Conservation (phyloP, 1,139 yeast species). For the Pichia sp. region DNA sequence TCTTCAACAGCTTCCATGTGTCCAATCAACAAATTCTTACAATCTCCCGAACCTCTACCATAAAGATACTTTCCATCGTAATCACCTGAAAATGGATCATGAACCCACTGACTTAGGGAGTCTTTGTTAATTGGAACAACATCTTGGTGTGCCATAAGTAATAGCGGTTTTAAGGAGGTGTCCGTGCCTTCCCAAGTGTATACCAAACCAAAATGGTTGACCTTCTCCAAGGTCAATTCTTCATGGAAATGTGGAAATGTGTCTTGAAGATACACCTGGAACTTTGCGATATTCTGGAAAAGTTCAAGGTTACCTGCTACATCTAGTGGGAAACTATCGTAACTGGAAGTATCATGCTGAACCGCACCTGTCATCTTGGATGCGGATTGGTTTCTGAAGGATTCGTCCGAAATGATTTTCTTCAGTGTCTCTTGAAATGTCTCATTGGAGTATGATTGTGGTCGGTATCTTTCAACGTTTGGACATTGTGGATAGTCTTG, state of each 20-base stretch:
- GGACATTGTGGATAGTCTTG: slow-evolving; percentile 17
- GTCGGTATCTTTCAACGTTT: slow-evolving; percentile 20
- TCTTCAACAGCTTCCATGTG: slow-evolving; percentile 37
- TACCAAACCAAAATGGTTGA: slow-evolving; percentile 62
- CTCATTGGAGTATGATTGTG: slow-evolving; percentile 14
- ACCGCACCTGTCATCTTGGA: slow-evolving; percentile 36
- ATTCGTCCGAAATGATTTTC: slow-evolving; percentile 26
- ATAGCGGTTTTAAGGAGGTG: slow-evolving; percentile 32
- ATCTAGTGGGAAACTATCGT: slow-evolving; percentile 33
- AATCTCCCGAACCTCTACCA: slow-evolving; percentile 44
- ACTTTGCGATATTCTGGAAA: slow-evolving; percentile 37
- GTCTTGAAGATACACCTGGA: slow-evolving; percentile 47
- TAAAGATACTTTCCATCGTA: slow-evolving; percentile 35
- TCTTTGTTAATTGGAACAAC: slow-evolving; percentile 42
- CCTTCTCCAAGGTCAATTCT: slow-evolving; percentile 42
- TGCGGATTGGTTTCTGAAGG: slow-evolving; percentile 32
- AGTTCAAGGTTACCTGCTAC: slow-evolving; percentile 30
- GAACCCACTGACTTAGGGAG: slow-evolving; percentile 36
- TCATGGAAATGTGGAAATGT: slow-evolving; percentile 56
- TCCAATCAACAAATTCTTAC: slow-evolving; percentile 38
- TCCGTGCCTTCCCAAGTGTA: slow-evolving; percentile 58
- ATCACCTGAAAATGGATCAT: slow-evolving; percentile 38
- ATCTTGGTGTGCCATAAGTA: slow-evolving; percentile 43
- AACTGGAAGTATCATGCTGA: slow-evolving; percentile 38
- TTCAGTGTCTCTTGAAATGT: slow-evolving; percentile 13